phyloP scores from a whole-genome alignment of 2,329 filamentous ascomycete species.

The Hirsutella minnesotensis region DNA sequence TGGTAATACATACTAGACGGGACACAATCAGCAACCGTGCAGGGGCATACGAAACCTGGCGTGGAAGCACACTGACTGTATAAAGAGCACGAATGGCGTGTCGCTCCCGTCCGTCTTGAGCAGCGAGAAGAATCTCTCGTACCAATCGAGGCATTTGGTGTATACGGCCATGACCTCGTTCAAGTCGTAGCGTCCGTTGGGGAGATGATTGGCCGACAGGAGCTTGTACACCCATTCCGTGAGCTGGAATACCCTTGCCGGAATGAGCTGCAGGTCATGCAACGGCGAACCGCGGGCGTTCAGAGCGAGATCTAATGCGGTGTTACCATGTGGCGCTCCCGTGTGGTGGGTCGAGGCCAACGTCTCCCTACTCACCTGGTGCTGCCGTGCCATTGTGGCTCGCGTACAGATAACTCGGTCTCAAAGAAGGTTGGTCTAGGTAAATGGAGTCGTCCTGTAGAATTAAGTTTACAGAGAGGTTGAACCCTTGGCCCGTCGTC shows the following conservation, averaged over 20 bases:
- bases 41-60: too few species aligned
- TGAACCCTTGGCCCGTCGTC: neutral
- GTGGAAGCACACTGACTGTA: slow-evolving; percentile 6
- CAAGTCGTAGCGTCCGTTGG: neutral
- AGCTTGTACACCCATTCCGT: slow-evolving; percentile 8
- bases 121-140: slow-evolving; percentile 6
- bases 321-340: neutral
- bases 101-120: neutral
- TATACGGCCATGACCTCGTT: slow-evolving; percentile 3
- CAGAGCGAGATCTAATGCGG: neutral
- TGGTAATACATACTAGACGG: slow-evolving; percentile 9
- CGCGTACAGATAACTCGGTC: neutral
- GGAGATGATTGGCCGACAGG: neutral
- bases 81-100: slow-evolving; percentile 8
- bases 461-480: neutral
- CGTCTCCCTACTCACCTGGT: neutral
- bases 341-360: neutral
- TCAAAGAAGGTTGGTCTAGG: neutral
- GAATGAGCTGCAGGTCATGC: slow-evolving; percentile 1
- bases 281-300: neutral
- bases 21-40: too few species aligned
- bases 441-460: neutral
- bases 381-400: neutral
- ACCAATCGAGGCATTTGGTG: slow-evolving; percentile 9
- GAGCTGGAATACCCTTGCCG: slow-evolving; percentile 8